These are phyloP conservation scores for Rhodotorula sp. DNA, from an alignment of 1,284 basidiomycete genomes.

Conservation along the genomic window DNA sequence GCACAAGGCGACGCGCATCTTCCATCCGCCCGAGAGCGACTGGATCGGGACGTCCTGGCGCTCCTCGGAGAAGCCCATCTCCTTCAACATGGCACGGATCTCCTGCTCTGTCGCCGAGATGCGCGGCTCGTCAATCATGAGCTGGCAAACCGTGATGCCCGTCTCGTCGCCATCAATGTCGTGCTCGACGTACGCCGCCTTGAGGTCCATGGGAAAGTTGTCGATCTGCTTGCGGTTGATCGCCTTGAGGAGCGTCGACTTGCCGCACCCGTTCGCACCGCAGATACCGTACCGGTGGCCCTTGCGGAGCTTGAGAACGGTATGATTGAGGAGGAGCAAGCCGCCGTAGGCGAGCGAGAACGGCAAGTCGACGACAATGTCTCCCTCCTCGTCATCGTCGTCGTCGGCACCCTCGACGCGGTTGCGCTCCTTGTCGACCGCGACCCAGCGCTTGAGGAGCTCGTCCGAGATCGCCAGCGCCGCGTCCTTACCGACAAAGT, in stretches of 20 bases:
- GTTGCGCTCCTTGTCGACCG: slow-evolving; percentile 67
- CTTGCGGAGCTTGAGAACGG: slow-evolving; percentile 82
- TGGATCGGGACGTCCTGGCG: slow-evolving; percentile 83
- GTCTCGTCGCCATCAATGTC: slow-evolving; percentile 48
- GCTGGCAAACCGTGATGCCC: slow-evolving; percentile 44
- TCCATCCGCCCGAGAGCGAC: slow-evolving; percentile 96
- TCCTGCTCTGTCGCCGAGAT: slow-evolving; percentile 54
- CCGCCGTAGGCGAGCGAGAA: slow-evolving; percentile 98
- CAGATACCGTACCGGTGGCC: slow-evolving; percentile 89
- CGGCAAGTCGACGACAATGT: slow-evolving; percentile 80
- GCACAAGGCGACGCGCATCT: slow-evolving; percentile 63
- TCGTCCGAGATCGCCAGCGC: slow-evolving; percentile 58
- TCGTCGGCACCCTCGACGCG: slow-evolving; percentile 61
- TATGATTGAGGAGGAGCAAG: slow-evolving; percentile 91
- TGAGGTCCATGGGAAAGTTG: slow-evolving; percentile 46
- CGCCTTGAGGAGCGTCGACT: slow-evolving; percentile 94
- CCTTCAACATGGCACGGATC: slow-evolving; percentile 72
- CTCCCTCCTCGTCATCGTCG: slow-evolving; percentile 67
- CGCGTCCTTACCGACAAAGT: slow-evolving; percentile 48
- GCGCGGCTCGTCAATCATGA: slow-evolving; percentile 46
- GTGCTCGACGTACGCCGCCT: slow-evolving; percentile 49
- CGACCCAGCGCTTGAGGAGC: slow-evolving; percentile 69
- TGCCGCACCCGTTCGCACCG: slow-evolving; percentile 92
- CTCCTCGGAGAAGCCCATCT: slow-evolving; percentile 87
- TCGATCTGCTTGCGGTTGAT: slow-evolving; percentile 56